Percentiles rank a stretch among this genome's conserved stretches.
phyloP scores from a whole-genome alignment of 805 yeast genomes.

The Lipomyces spencermartinsiae region DNA sequence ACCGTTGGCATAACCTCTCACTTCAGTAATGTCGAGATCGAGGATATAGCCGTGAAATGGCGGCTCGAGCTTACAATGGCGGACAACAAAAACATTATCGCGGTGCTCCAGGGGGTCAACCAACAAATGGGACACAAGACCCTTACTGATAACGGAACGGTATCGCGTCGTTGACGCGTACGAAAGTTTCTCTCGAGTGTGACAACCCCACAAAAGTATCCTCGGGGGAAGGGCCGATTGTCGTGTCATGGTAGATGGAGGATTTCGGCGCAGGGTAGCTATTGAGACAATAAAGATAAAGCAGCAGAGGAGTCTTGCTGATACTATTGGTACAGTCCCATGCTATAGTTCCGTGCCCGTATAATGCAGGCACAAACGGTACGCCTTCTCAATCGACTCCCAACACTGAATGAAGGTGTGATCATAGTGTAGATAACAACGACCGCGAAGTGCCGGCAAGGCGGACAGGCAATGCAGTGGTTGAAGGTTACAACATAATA shows the following conservation, averaged over 20 bases:
- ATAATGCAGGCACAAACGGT: background rate
- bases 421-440: background rate
- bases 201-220: no score
- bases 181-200: no score
- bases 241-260: background rate
- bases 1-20: background rate
- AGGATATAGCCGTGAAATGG: background rate
- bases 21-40: background rate
- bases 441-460: background rate
- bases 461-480: background rate
- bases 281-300: background rate
- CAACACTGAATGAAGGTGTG: background rate
- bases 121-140: background rate
- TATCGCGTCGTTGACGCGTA: background rate
- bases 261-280: background rate
- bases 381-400: background rate
- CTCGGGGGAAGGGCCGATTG: no score
- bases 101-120: no score
- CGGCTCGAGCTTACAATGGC: background rate
- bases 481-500: no score
- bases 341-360: background rate
- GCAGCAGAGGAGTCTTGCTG: background rate
- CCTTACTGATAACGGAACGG: background rate
- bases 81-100: no score
- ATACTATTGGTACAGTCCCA: background rate